These are phyloP conservation scores for Debaryomyces robertsiae DNA, from an alignment of 1,139 yeast genomes.

Conservation along the genomic window DNA sequence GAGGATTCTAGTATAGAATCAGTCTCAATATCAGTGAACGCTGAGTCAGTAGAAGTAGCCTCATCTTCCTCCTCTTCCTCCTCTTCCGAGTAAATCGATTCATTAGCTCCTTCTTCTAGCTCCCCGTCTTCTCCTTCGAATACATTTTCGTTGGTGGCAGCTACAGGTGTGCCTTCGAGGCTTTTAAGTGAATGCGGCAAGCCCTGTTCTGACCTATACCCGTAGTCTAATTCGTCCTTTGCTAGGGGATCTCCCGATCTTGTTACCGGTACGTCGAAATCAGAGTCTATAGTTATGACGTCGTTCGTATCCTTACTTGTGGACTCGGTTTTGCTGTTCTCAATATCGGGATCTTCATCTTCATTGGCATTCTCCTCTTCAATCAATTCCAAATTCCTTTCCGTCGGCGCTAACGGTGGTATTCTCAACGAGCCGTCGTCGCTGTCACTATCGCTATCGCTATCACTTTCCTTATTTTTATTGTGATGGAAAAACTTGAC, in stretches of 20 bases:
- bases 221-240: conserved; percentile 1
- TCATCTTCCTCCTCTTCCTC: conserved; percentile 25
- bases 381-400: conserved; percentile 20
- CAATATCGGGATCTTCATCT: conserved; percentile 7
- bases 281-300: conserved; percentile 35
- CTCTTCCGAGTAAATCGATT: conserved; percentile 5
- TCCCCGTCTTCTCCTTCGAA: conserved; percentile 19
- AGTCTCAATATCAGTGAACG: conserved; percentile 48
- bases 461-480: conserved; percentile 20
- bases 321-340: neutral
- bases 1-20: conserved; percentile 42
- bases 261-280: conserved; percentile 34
- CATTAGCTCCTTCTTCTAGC: conserved; percentile 21
- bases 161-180: neutral
- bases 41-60: conserved; percentile 41
- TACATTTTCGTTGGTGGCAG: conserved; percentile 7
- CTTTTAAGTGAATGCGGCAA: neutral
- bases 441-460: conserved; percentile 21
- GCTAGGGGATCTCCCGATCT: conserved; percentile 1
- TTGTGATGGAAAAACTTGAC: conserved; percentile 25
- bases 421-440: conserved; percentile 1
- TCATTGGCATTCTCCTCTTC: conserved; percentile 21
- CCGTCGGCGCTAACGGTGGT: neutral
- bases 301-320: conserved; percentile 15
- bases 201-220: neutral